These are phyloP conservation scores for Rhizopogon parksii DNA, from an alignment of 1,284 basidiomycete species.

Conservation along the genomic window DNA sequence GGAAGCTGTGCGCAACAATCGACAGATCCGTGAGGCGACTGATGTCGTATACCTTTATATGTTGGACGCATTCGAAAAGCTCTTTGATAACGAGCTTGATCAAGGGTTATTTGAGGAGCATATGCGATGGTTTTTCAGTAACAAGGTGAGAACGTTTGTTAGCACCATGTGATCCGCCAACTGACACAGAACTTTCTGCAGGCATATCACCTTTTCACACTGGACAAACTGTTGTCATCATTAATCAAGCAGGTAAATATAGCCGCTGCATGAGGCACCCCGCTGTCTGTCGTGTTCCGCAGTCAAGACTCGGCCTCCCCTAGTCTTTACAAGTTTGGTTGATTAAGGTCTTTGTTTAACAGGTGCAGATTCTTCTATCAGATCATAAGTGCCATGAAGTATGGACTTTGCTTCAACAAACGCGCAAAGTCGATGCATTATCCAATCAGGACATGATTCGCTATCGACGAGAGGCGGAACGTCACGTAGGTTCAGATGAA, in stretches of 20 bases:
- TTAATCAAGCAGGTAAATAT: conserved; percentile 79
- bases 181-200: conserved; percentile 32
- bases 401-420: conserved; percentile 55
- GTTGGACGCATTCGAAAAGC: conserved; percentile 86
- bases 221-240: conserved; percentile 85
- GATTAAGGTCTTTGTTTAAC: conserved; percentile 14
- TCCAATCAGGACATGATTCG: conserved; percentile 79
- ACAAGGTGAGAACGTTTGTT: conserved; percentile 55
- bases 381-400: conserved; percentile 71
- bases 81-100: conserved; percentile 92
- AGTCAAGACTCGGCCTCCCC: not conserved
- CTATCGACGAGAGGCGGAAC: conserved; percentile 88
- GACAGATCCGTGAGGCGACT: conserved; percentile 29
- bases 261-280: not conserved
- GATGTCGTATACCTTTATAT: conserved; percentile 84
- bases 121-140: conserved; percentile 94
- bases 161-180: conserved; percentile 5
- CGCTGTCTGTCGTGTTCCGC: not conserved
- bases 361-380: conserved; percentile 81
- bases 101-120: conserved; percentile 89
- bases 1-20: conserved; percentile 39
- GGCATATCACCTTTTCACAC: conserved; percentile 84
- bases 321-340: conserved; percentile 4
- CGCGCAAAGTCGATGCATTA: conserved; percentile 42
- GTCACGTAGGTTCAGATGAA: conserved; percentile 81